phyloP scores from a whole-genome alignment of 2,329 filamentous ascomycete genomes.

The Parastagonospora avenae region DNA sequence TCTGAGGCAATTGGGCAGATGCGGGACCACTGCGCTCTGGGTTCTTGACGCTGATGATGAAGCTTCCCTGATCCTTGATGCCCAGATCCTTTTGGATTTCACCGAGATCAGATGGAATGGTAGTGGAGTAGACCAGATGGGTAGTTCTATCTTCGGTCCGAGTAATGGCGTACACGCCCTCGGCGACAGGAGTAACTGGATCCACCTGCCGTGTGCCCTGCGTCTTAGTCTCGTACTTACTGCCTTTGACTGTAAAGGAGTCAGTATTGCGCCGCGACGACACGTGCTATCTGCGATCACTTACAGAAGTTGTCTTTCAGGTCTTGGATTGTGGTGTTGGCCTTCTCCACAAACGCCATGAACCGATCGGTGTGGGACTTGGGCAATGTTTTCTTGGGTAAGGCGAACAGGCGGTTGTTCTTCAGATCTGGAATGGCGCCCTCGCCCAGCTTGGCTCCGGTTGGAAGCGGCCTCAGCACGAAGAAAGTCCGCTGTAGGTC shows the following conservation, averaged over 20 bases:
- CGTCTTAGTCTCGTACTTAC: slow-evolving; percentile 78
- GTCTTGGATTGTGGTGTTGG: slow-evolving; percentile 66
- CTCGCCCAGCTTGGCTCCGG: slow-evolving; percentile 69
- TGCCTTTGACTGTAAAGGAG: slow-evolving; percentile 54
- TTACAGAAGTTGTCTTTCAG: slow-evolving; percentile 71
- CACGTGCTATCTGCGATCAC: not conserved
- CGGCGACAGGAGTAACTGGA: slow-evolving; percentile 75
- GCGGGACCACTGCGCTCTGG: slow-evolving; percentile 71
- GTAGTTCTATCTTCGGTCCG: slow-evolving; percentile 69
- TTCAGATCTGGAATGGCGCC: slow-evolving; percentile 61
- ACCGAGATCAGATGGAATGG: slow-evolving; percentile 70
- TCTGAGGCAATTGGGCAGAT: slow-evolving; percentile 66
- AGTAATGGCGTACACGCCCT: slow-evolving; percentile 84
- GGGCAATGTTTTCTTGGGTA: slow-evolving; percentile 86
- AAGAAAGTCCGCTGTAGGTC: slow-evolving; percentile 82
- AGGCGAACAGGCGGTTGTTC: slow-evolving; percentile 73
- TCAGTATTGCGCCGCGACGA: not conserved
- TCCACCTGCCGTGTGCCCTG: slow-evolving; percentile 70
- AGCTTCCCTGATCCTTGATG: slow-evolving; percentile 72
- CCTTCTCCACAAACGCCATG: slow-evolving; percentile 83
- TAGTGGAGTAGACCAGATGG: slow-evolving; percentile 81
- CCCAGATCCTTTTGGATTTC: slow-evolving; percentile 79
- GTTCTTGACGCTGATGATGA: slow-evolving; percentile 80
- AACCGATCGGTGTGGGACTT: slow-evolving; percentile 70
- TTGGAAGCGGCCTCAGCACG: slow-evolving; percentile 73